These are phyloP conservation scores for Coelastrella sp. DNA, from an alignment of 139 green algal genomes.

Conservation along the genomic window DNA sequence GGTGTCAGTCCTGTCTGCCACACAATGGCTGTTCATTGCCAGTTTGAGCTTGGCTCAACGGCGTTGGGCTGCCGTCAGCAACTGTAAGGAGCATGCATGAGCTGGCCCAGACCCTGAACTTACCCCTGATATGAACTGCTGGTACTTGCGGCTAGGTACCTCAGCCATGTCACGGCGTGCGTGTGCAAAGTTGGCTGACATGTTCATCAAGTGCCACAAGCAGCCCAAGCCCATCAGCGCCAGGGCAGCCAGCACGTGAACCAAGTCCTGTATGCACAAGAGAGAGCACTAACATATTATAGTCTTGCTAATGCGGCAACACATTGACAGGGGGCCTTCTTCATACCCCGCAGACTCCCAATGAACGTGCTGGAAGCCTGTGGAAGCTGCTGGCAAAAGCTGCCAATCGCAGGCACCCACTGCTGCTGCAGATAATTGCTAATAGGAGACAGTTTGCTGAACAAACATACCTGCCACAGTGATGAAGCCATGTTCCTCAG, in stretches of 20 bases:
- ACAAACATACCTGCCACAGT: conserved; percentile 28
- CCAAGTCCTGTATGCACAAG: conserved; percentile 20
- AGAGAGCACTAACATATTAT: neutral
- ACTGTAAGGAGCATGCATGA: neutral
- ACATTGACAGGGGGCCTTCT: neutral
- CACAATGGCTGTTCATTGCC: neutral
- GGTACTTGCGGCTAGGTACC: neutral
- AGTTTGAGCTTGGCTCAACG: neutral
- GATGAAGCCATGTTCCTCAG: neutral
- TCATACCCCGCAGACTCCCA: no score
- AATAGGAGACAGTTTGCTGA: no score
- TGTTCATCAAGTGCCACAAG: conserved; percentile 51
- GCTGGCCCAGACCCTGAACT: neutral
- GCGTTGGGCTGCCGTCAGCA: neutral
- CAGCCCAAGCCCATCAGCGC: conserved; percentile 45
- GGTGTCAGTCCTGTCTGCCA: neutral
- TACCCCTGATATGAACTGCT: conserved; percentile 35
- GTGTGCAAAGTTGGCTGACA: conserved; percentile 46
- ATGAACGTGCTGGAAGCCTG: no score
- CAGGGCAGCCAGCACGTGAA: conserved; percentile 43
- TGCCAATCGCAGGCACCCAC: neutral
- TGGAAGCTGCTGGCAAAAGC: neutral
- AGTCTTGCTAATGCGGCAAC: neutral
- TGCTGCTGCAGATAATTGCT: neutral
- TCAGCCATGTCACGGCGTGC: conserved; percentile 34